Evolutionary conservation across 116 monocot species (phyloP).

Genomic region (Cymodocea nodosa): DNA sequence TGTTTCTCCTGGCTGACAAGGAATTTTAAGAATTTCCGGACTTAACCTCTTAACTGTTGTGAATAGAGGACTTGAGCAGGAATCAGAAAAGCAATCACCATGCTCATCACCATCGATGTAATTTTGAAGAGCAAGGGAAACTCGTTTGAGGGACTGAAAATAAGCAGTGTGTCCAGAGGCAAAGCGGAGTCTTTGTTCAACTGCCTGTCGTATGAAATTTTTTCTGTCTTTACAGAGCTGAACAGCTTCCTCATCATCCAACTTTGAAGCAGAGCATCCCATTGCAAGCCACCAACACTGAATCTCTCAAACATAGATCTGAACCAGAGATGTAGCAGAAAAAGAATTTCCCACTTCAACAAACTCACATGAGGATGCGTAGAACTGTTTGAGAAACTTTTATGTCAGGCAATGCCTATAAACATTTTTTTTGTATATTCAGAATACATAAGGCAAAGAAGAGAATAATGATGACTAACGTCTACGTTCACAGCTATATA

Average conservation of each 20-base stretch:
- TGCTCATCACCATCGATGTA: constrained; percentile 49
- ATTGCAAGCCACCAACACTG: constrained; percentile 21
- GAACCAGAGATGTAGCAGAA: background rate
- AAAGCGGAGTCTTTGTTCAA: constrained; percentile 56
- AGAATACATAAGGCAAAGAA: background rate
- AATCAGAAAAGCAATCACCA: constrained; percentile 45
- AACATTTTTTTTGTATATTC: background rate
- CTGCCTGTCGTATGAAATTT: constrained; percentile 71
- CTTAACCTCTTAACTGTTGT: constrained; percentile 55
- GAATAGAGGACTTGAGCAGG: constrained; percentile 47
- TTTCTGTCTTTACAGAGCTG: constrained; percentile 78
- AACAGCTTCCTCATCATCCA: constrained; percentile 73
- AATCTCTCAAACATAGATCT: constrained; percentile 8
- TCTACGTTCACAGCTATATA: background rate
- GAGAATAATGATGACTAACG: background rate
- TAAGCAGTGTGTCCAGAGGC: constrained; percentile 58
- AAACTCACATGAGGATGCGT: background rate
- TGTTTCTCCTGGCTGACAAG: constrained; percentile 21
- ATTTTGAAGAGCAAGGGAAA: constrained; percentile 44
- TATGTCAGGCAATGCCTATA: background rate
- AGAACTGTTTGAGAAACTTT: background rate
- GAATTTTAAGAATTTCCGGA: constrained; percentile 35
- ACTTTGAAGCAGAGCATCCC: constrained; percentile 86
- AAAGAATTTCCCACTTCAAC: background rate
- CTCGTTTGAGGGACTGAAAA: constrained; percentile 50